Percentiles rank a stretch among this genome's conserved stretches.
phyloP scores from a whole-genome alignment of 2,329 filamentous ascomycete genomes.

The Calonectria hawksworthii region DNA sequence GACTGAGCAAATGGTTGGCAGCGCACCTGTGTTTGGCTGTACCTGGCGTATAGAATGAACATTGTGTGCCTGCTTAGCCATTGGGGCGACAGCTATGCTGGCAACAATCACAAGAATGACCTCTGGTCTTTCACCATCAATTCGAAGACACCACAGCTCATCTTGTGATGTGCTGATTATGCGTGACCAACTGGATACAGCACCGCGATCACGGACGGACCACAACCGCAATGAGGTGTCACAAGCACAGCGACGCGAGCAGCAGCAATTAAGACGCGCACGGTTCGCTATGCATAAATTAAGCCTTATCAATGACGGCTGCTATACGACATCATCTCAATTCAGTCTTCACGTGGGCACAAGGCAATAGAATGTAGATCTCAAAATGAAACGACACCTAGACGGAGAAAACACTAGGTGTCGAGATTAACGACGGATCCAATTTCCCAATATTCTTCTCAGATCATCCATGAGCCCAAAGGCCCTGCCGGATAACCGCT shows the following conservation, averaged over 20 bases:
- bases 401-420: slow-evolving; percentile 61
- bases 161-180: not conserved
- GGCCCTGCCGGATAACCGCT: slow-evolving; percentile 50
- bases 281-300: too few species aligned
- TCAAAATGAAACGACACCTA: slow-evolving; percentile 70
- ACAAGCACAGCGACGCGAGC: not conserved
- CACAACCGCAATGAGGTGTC: too few species aligned
- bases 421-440: slow-evolving; percentile 72
- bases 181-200: not conserved
- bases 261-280: not conserved
- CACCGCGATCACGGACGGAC: not conserved
- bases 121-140: not conserved
- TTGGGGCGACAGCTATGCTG: too few species aligned
- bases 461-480: slow-evolving; percentile 56
- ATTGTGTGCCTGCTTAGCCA: not conserved
- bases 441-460: slow-evolving; percentile 55
- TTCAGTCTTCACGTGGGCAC: not conserved
- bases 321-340: not conserved
- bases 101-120: not conserved
- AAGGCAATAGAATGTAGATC: slow-evolving; percentile 64
- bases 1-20: not conserved
- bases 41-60: not conserved
- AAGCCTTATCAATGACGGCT: too few species aligned
- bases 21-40: not conserved
- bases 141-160: not conserved